Evolutionary conservation across 495 filamentous ascomycete genomes (phyloP).

Genomic region (Lophiotrema nucula): DNA sequence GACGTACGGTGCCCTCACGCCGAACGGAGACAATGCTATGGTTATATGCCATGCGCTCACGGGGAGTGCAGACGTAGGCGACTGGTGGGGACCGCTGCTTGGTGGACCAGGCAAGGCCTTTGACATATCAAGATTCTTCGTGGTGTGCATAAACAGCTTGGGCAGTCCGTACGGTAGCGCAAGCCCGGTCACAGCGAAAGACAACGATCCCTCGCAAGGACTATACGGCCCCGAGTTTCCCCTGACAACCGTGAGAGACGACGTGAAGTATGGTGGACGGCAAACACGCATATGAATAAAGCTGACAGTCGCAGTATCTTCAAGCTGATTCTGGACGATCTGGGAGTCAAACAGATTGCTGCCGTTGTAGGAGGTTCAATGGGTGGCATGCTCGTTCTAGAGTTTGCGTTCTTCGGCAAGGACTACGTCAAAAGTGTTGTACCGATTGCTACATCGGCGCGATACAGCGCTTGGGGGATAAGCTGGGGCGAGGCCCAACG

Average conservation of each 20-base stretch:
- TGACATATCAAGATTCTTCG: slow-evolving; percentile 87
- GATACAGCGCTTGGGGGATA: slow-evolving; percentile 98
- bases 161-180: slow-evolving; percentile 96
- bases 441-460: slow-evolving; percentile 89
- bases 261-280: slow-evolving; percentile 68
- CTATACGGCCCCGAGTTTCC: slow-evolving; percentile 95
- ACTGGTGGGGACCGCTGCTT: slow-evolving; percentile 97
- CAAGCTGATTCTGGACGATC: slow-evolving; percentile 83
- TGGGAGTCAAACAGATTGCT: slow-evolving; percentile 83
- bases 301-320: slow-evolving; percentile 62
- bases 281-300: slow-evolving; percentile 5
- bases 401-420: slow-evolving; percentile 94
- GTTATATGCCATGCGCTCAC: slow-evolving; percentile 97
- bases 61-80: slow-evolving; percentile 90
- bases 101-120: slow-evolving; percentile 88
- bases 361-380: slow-evolving; percentile 95
- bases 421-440: slow-evolving; percentile 90
- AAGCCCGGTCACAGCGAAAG: slow-evolving; percentile 86
- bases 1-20: slow-evolving; percentile 72
- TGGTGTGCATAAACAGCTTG: slow-evolving; percentile 93
- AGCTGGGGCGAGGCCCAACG: slow-evolving; percentile 98
- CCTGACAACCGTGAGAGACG: slow-evolving; percentile 88
- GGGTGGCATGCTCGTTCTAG: slow-evolving; percentile 94
- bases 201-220: slow-evolving; percentile 69
- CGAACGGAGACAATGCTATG: slow-evolving; percentile 82